phyloP scores from a whole-genome alignment of 805 yeast species.

The Tetrapisispora namnaoensis region DNA sequence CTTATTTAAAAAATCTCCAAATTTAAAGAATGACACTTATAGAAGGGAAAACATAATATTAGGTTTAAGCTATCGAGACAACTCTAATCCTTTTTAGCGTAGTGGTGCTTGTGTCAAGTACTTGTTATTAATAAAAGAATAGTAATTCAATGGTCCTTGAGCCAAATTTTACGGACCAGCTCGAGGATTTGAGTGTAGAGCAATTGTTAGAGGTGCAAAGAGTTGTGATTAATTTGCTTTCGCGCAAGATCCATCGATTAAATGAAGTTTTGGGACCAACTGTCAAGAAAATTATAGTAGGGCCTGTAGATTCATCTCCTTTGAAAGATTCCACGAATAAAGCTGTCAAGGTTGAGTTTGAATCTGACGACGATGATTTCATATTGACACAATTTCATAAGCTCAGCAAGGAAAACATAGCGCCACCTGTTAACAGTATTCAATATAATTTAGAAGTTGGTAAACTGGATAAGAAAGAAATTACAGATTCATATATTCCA shows the following conservation, averaged over 20 bases:
- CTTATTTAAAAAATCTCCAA: no score
- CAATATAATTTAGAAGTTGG: not conserved
- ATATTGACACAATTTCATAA: constrained; percentile 18
- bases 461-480: not conserved
- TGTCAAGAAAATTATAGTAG: no score
- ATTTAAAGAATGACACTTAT: no score
- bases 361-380: constrained; percentile 13
- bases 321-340: not conserved
- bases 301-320: not conserved
- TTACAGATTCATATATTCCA: not conserved
- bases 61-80: not conserved
- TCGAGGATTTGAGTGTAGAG: constrained; percentile 10
- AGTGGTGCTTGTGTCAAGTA: not conserved
- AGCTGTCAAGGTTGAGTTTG: not conserved
- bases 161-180: constrained; percentile 6
- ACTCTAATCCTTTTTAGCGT: no score
- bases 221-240: constrained; percentile 14
- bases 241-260: constrained; percentile 4
- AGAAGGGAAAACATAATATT: not conserved
- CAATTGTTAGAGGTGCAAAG: constrained; percentile 17
- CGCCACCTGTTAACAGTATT: not conserved
- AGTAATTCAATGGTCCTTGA: not conserved
- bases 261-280: not conserved
- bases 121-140: not conserved
- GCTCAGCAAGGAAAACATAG: not conserved